phyloP scores from a whole-genome alignment of 2,329 filamentous ascomycete genomes.

The Scytalidium sp. region DNA sequence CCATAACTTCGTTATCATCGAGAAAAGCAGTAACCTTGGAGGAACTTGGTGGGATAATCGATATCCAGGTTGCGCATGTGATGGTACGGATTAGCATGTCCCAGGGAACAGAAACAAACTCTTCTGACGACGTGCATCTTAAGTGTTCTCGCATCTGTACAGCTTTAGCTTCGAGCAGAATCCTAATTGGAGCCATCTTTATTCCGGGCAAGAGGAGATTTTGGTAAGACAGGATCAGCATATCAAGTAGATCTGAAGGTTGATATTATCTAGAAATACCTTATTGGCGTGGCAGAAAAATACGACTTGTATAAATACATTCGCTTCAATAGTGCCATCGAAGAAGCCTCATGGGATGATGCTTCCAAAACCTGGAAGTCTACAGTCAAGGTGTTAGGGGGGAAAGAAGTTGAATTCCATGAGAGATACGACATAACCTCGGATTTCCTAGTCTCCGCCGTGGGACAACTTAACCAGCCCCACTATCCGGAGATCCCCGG shows the following conservation, averaged over 20 bases:
- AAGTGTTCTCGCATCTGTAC: too few relatives aligned
- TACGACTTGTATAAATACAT: constrained; percentile 50
- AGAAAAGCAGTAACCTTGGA: constrained; percentile 49
- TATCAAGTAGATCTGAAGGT: too few relatives aligned
- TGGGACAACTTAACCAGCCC: constrained; percentile 5
- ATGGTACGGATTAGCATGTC: too few relatives aligned
- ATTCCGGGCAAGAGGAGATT: constrained; percentile 59
- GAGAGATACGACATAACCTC: constrained; percentile 48
- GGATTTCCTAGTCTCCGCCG: constrained; percentile 48
- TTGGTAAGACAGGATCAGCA: too few relatives aligned
- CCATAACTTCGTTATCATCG: constrained; percentile 41
- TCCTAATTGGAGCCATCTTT: constrained; percentile 53
- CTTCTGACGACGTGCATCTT: too few relatives aligned
- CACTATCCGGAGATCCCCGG: constrained; percentile 21
- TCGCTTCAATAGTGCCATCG: constrained; percentile 5
- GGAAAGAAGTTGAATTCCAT: constrained; percentile 40
- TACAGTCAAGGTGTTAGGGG: background rate
- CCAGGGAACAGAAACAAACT: too few relatives aligned
- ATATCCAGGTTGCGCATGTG: constrained; percentile 53
- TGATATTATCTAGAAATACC: too few relatives aligned
- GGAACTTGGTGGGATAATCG: constrained; percentile 54
- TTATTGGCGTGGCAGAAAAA: constrained; percentile 49
- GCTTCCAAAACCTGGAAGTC: constrained; percentile 2
- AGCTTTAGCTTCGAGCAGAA: constrained; percentile 60
- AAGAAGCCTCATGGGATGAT: constrained; percentile 6